Conservation (phyloP, 2,329 filamentous ascomycete species). For the Coniella lustricola region DNA sequence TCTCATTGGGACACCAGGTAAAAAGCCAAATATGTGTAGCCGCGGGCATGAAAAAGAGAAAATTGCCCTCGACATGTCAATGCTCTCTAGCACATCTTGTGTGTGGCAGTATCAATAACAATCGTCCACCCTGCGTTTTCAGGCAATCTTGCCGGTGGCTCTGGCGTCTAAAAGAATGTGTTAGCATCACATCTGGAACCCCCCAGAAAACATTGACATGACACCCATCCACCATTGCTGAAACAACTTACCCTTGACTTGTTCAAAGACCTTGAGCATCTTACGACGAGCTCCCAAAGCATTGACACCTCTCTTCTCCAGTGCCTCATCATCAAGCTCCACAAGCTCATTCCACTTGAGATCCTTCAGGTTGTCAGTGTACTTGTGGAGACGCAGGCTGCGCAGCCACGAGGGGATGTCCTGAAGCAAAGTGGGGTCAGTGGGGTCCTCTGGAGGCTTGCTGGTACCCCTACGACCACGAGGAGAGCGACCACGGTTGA, state of each 20-base stretch:
- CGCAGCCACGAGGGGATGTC: slow-evolving; percentile 96
- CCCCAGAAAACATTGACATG: too few species aligned
- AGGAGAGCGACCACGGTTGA: slow-evolving; percentile 83
- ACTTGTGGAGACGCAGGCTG: slow-evolving; percentile 93
- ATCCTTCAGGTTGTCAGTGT: slow-evolving; percentile 96
- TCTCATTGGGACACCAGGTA: too few species aligned
- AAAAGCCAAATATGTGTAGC: neutral
- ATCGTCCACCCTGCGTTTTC: slow-evolving; percentile 16
- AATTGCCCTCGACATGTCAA: slow-evolving; percentile 7
- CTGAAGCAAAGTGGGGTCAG: slow-evolving; percentile 79
- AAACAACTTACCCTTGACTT: slow-evolving; percentile 63
- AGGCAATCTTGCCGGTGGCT: slow-evolving; percentile 61
- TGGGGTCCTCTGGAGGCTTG: slow-evolving; percentile 96
- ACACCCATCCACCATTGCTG: too few species aligned
- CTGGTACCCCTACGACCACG: slow-evolving; percentile 88
- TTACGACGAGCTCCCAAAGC: slow-evolving; percentile 91
- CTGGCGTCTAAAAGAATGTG: slow-evolving; percentile 52
- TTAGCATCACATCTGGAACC: slow-evolving; percentile 29
- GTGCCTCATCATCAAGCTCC: slow-evolving; percentile 83
- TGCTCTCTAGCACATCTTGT: neutral
- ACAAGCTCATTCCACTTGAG: slow-evolving; percentile 93
- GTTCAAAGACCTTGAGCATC: slow-evolving; percentile 98
- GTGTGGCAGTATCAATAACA: neutral
- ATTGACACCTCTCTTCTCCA: slow-evolving; percentile 91
- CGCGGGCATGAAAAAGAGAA: slow-evolving; percentile 7